These are phyloP conservation scores for Eucalyptus viminalis DNA, from an alignment of 345 rosid species.

Conservation along the genomic window DNA sequence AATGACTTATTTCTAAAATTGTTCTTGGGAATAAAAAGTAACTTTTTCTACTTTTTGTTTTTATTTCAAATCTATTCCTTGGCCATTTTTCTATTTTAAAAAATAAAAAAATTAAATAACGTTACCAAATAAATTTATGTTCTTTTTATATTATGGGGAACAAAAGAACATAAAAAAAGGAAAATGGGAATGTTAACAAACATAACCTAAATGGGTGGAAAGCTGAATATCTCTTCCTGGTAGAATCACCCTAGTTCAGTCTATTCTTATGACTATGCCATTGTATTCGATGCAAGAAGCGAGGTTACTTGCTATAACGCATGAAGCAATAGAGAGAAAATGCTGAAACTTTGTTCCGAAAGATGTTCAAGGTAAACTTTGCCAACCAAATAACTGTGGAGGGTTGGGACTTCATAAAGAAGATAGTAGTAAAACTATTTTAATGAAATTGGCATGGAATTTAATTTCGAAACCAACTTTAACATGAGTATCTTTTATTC, in stretches of 20 bases:
- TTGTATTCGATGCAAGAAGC: background rate
- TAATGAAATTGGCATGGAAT: background rate
- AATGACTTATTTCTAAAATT: no score
- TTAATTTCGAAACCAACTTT: background rate
- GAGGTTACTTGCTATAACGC: background rate
- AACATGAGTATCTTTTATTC: background rate
- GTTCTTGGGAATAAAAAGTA: accelerated
- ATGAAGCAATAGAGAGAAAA: background rate
- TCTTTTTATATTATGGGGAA: no score
- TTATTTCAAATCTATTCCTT: no score
- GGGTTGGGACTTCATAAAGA: background rate
- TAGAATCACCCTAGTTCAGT: background rate
- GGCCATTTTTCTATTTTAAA: no score
- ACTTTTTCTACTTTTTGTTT: no score
- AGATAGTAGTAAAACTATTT: background rate
- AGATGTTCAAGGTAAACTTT: background rate
- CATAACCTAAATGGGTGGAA: background rate
- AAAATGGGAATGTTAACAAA: no score
- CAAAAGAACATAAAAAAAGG: no score
- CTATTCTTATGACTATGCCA: background rate
- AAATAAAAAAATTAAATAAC: no score
- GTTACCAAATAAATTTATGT: no score
- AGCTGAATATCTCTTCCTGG: background rate
- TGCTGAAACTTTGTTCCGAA: background rate
- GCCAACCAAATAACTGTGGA: background rate